Evolutionary conservation across 805 yeast genomes (phyloP).

Genomic region (Ogataea pignaliae): DNA sequence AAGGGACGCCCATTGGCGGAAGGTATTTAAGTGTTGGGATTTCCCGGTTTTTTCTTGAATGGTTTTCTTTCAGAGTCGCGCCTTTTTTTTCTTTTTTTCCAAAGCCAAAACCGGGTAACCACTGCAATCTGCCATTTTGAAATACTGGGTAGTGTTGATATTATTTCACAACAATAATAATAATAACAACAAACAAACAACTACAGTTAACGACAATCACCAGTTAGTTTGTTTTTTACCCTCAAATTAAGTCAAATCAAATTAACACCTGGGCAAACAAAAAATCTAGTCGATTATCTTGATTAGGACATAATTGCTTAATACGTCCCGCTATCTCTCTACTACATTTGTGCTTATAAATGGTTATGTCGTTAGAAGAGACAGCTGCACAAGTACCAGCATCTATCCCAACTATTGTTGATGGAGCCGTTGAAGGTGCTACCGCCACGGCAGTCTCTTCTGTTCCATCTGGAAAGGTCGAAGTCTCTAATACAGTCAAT

Average conservation of each 20-base stretch:
- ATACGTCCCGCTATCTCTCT: too few species aligned
- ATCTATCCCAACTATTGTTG: constrained; percentile 4
- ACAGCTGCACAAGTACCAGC: constrained; percentile 13
- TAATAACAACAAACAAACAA: too few species aligned
- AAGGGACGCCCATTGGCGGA: too few species aligned
- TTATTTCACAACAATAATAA: background rate
- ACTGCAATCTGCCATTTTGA: background rate
- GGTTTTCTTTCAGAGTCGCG: background rate
- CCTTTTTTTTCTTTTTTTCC: background rate
- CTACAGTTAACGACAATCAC: too few species aligned
- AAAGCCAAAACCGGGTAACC: background rate
- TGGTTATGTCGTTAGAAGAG: constrained; percentile 28
- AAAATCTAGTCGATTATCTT: background rate
- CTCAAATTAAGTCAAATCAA: too few species aligned
- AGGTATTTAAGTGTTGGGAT: constrained; percentile 22
- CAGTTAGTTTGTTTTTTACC: too few species aligned
- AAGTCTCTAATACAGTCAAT: too few species aligned
- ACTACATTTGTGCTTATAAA: constrained; percentile 3
- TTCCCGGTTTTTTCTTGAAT: constrained; percentile 15
- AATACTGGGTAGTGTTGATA: background rate
- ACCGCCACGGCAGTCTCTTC: too few species aligned
- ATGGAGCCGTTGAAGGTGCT: too few species aligned
- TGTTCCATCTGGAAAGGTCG: too few species aligned
- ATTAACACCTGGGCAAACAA: too few species aligned
- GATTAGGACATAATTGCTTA: too few species aligned